Percentiles rank a stretch among this genome's conserved stretches.
These are phyloP conservation scores for Arthrobotrys sinensis DNA, from an alignment of 2,329 filamentous ascomycete genomes.

Conservation along the genomic window DNA sequence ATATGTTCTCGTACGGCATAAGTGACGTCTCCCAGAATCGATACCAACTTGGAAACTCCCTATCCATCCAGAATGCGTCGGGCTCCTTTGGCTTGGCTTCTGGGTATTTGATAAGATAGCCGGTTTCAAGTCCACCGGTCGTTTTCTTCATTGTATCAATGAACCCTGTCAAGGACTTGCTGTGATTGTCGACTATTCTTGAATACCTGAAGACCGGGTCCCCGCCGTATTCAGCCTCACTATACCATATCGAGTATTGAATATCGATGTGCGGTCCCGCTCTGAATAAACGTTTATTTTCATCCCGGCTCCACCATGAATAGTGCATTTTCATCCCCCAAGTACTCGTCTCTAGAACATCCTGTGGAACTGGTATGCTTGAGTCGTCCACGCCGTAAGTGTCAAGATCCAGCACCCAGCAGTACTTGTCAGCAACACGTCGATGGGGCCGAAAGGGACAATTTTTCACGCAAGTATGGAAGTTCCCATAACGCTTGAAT, in stretches of 20 bases:
- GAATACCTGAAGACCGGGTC: slow-evolving; percentile 9
- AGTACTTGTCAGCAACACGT: slow-evolving; percentile 46
- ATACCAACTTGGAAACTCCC: slow-evolving; percentile 50
- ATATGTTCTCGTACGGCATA: slow-evolving; percentile 56
- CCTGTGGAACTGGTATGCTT: neutral
- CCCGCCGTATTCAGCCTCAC: neutral
- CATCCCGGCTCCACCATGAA: slow-evolving; percentile 34
- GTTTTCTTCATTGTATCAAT: slow-evolving; percentile 19
- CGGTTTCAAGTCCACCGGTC: neutral
- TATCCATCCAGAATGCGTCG: slow-evolving; percentile 23
- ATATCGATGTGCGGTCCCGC: neutral
- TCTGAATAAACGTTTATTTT: slow-evolving; percentile 18
- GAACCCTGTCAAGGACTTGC: neutral
- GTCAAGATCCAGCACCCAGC: slow-evolving; percentile 52
- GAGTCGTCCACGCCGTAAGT: slow-evolving; percentile 33
- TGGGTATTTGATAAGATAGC: slow-evolving; percentile 19
- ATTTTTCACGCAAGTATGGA: slow-evolving; percentile 45
- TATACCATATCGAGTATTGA: slow-evolving; percentile 4
- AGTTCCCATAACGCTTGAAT: slow-evolving; percentile 28
- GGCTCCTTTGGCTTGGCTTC: slow-evolving; percentile 20
- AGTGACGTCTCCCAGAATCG: slow-evolving; percentile 46
- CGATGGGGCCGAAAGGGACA: slow-evolving; percentile 49
- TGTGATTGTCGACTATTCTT: slow-evolving; percentile 31
- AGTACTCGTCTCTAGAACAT: slow-evolving; percentile 29
- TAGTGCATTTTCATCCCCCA: slow-evolving; percentile 56